phyloP scores from a whole-genome alignment of 495 filamentous ascomycete genomes.

The Tuber melanosporum region DNA sequence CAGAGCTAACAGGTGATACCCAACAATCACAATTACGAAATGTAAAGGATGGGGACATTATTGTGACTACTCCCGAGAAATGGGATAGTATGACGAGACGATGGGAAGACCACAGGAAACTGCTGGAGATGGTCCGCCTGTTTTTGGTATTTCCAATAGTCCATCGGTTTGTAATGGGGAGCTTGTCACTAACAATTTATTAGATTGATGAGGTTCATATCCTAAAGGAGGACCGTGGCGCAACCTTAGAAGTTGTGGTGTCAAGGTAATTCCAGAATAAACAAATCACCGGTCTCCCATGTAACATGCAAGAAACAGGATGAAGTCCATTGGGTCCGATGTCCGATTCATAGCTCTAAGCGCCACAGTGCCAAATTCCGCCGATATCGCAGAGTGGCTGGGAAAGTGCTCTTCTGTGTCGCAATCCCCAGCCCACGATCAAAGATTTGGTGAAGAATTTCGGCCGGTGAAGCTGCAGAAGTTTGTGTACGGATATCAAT shows the following conservation, averaged over 20 bases:
- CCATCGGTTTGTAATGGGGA: neutral
- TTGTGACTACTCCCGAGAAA: conserved; percentile 95
- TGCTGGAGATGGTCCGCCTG: conserved; percentile 79
- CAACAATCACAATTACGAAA: conserved; percentile 63
- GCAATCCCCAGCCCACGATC: conserved; percentile 61
- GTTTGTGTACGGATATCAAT: conserved; percentile 71
- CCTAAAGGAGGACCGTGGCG: conserved; percentile 79
- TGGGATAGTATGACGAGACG: conserved; percentile 97
- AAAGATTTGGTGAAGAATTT: conserved; percentile 87
- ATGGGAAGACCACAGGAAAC: conserved; percentile 81
- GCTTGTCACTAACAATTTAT: neutral
- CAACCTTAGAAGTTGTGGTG: conserved; percentile 89
- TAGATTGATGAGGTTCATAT: conserved; percentile 93
- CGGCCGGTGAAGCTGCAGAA: conserved; percentile 83
- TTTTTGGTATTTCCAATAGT: conserved; percentile 52
- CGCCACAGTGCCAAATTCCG: conserved; percentile 87
- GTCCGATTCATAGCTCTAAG: conserved; percentile 88
- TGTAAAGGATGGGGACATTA: conserved; percentile 78
- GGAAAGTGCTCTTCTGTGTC: conserved; percentile 64
- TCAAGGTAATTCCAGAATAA: conserved; percentile 46
- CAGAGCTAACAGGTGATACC: conserved; percentile 89
- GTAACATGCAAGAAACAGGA: conserved; percentile 48
- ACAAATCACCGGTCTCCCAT: neutral
- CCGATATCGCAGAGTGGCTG: conserved; percentile 88
- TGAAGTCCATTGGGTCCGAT: conserved; percentile 83